These are phyloP conservation scores for Serendipita sp. DNA, from an alignment of 768 basidiomycete species.

Conservation along the genomic window DNA sequence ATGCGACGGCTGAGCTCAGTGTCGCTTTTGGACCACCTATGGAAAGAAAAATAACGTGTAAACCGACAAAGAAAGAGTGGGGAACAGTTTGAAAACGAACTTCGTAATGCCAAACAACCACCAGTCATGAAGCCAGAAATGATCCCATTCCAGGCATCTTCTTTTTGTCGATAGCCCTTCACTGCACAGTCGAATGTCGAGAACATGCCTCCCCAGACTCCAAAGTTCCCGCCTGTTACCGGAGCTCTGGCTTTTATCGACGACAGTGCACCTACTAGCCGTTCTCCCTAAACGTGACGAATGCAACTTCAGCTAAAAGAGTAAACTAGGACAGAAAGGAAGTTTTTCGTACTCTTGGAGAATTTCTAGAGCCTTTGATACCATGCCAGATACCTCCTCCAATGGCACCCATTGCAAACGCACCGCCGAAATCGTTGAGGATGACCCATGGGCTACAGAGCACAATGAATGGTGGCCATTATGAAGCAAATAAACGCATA, in stretches of 20 bases:
- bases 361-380: conserved; percentile 94
- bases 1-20: conserved; percentile 82
- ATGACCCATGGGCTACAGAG: conserved; percentile 82
- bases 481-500: conserved; percentile 18
- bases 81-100: conserved; percentile 33
- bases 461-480: neutral
- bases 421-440: conserved; percentile 94
- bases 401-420: conserved; percentile 94
- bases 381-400: conserved; percentile 98
- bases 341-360: conserved; percentile 47
- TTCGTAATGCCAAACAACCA: conserved; percentile 83
- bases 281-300: conserved; percentile 55
- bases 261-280: conserved; percentile 81
- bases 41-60: conserved; percentile 6
- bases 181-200: conserved; percentile 97
- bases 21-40: conserved; percentile 85
- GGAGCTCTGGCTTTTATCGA: conserved; percentile 97
- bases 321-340: neutral
- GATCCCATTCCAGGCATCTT: conserved; percentile 98
- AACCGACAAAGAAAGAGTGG: neutral
- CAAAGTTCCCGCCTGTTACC: conserved; percentile 94
- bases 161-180: conserved; percentile 91
- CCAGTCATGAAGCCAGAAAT: conserved; percentile 97
- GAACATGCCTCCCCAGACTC: conserved; percentile 95
- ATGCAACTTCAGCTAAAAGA: neutral